A percentile compares a stretch with the other conserved stretches of the same genome.
Conservation (phyloP, 2,329 filamentous ascomycete species). For the Diaporthe aspalathi region DNA sequence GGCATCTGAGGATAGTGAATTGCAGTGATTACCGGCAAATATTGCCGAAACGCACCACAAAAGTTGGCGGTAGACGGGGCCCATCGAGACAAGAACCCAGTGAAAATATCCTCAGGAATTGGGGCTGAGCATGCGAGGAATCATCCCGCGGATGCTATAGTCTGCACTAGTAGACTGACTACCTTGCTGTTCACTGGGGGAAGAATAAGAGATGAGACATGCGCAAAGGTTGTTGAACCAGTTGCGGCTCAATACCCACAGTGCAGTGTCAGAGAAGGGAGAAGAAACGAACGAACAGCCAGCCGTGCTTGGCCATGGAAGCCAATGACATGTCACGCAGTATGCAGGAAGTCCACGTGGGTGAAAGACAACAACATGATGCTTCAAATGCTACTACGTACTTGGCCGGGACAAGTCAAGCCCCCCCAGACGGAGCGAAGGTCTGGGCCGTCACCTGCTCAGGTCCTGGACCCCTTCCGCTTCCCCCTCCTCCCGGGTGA, state of each 20-base stretch:
- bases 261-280: neutral
- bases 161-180: neutral
- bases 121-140: constrained; percentile 24
- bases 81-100: neutral
- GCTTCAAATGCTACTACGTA: neutral
- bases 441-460: constrained; percentile 9
- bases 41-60: neutral
- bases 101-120: constrained; percentile 4
- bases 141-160: neutral
- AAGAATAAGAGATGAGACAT: neutral
- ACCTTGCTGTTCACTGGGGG: neutral
- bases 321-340: neutral
- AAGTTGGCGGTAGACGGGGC: neutral
- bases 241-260: neutral
- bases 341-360: constrained; percentile 18
- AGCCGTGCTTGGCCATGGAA: neutral
- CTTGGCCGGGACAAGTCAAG: neutral
- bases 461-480: constrained; percentile 4
- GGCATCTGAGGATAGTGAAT: neutral
- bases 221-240: neutral
- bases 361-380: no score
- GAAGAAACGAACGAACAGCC: neutral
- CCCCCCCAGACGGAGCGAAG: constrained; percentile 17
- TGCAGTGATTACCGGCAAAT: neutral
- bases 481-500: neutral